Percentiles rank a stretch among this genome's conserved stretches.
Conservation (phyloP, 768 basidiomycete genomes). For the Mrakia frigida region DNA sequence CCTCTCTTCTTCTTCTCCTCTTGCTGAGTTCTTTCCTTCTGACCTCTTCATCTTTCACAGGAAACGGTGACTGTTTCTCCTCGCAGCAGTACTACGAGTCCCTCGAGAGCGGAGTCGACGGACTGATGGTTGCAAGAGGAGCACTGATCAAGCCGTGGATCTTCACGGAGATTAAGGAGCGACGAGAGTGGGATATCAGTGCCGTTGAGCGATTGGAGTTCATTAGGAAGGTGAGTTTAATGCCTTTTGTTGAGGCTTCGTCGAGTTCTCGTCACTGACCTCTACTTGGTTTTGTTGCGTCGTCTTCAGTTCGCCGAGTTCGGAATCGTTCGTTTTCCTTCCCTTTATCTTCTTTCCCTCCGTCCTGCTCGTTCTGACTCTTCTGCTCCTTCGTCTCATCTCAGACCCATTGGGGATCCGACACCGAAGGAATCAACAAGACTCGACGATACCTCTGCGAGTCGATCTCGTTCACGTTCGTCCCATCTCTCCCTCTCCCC, state of each 20-base stretch:
- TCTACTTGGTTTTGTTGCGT: background rate
- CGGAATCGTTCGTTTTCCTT: constrained; percentile 20
- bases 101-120: constrained; percentile 78
- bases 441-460: constrained; percentile 92
- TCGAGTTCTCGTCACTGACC: background rate
- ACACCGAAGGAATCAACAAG: constrained; percentile 68
- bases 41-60: constrained; percentile 54
- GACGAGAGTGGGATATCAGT: constrained; percentile 87
- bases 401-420: constrained; percentile 59
- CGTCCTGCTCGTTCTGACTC: background rate
- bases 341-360: background rate
- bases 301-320: constrained; percentile 21
- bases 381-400: background rate
- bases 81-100: constrained; percentile 72
- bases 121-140: constrained; percentile 90
- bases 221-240: constrained; percentile 59
- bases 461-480: constrained; percentile 77
- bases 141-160: constrained; percentile 74
- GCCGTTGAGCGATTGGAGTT: constrained; percentile 74
- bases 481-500: background rate
- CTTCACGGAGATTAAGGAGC: constrained; percentile 72
- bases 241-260: background rate
- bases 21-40: background rate
- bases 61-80: constrained; percentile 92
- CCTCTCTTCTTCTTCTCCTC: background rate